Evolutionary conservation across 257 asterid species (phyloP).

Genomic region (Solanum gandarillasii): DNA sequence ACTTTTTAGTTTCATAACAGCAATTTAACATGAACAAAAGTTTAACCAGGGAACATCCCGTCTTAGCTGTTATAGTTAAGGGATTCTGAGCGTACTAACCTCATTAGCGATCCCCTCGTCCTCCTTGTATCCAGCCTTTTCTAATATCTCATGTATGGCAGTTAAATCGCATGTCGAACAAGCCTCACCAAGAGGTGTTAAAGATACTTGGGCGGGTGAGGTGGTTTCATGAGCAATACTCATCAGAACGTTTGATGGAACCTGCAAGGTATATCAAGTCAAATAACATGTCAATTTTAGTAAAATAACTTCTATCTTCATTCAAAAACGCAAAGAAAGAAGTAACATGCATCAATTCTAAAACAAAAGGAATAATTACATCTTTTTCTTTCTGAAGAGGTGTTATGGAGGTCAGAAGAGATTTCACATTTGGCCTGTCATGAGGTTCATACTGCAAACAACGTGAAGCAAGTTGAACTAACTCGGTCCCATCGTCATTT

Average conservation of each 20-base stretch:
- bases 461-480: conserved; percentile 27
- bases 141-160: conserved; percentile 33
- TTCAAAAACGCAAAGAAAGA: background rate
- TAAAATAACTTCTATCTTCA: background rate
- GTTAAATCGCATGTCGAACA: conserved; percentile 30
- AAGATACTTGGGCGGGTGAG: conserved; percentile 6
- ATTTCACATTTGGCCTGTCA: conserved; percentile 32
- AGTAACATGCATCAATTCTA: background rate
- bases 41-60: background rate
- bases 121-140: conserved; percentile 38
- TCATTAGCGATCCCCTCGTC: conserved; percentile 31
- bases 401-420: conserved; percentile 25
- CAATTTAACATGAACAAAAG: background rate
- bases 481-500: conserved; percentile 28
- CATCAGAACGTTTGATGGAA: conserved; percentile 28
- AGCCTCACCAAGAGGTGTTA: conserved; percentile 42
- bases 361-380: conserved; percentile 3
- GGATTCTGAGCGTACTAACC: conserved; percentile 15
- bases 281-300: background rate
- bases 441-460: conserved; percentile 41
- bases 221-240: conserved; percentile 22
- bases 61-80: background rate
- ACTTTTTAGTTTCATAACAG: background rate
- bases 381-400: conserved; percentile 31
- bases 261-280: conserved; percentile 14